Conservation (phyloP, 805 yeast genomes). For the Ogataea saltuana region DNA sequence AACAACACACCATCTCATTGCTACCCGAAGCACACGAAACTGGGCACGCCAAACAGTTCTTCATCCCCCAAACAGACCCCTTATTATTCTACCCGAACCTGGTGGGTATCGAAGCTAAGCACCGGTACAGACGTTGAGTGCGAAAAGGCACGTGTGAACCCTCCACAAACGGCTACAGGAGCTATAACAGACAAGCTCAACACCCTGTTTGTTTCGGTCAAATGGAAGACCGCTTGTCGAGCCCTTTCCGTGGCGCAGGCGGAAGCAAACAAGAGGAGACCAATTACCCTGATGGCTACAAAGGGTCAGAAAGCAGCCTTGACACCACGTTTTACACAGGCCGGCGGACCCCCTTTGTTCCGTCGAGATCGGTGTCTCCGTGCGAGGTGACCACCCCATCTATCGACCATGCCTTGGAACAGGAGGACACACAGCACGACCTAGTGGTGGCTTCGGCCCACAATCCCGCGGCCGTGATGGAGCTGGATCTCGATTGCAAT, state of each 20-base stretch:
- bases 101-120: too few species aligned
- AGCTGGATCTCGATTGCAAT: slow-evolving; percentile 75
- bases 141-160: too few species aligned
- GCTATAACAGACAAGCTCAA: too few species aligned
- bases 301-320: slow-evolving; percentile 5
- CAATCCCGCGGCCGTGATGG: slow-evolving; percentile 78
- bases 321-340: slow-evolving; percentile 12
- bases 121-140: too few species aligned
- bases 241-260: slow-evolving; percentile 1
- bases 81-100: too few species aligned
- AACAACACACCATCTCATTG: neutral
- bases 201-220: too few species aligned
- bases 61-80: too few species aligned
- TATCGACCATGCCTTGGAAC: slow-evolving; percentile 15
- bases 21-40: too few species aligned
- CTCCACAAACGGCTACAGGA: too few species aligned
- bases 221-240: neutral
- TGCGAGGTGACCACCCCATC: slow-evolving; percentile 17
- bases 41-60: too few species aligned
- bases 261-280: neutral
- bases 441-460: slow-evolving; percentile 62
- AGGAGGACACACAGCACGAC: slow-evolving; percentile 36
- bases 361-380: slow-evolving; percentile 26
- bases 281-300: neutral
- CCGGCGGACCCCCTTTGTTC: slow-evolving; percentile 9